Evolutionary conservation across 768 basidiomycete genomes (phyloP), one percentile per base, ranked within the genome.

Genomic region (Leucocoprinus birnbaumii): DNA sequence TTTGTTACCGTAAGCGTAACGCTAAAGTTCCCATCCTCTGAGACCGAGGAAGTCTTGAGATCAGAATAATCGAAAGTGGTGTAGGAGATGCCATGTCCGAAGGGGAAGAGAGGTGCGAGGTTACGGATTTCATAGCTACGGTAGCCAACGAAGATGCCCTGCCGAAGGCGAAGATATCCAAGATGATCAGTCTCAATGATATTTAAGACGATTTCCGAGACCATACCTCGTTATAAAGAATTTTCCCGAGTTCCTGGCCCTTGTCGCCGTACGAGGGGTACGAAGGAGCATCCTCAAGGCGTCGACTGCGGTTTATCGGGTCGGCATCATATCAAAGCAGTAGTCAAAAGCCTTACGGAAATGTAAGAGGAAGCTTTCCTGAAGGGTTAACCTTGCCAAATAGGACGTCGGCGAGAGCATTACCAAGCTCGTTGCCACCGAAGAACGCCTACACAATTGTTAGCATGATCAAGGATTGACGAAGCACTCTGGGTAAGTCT

Each of bases 341-440:
- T 31, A 31, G 31, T n/a, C n/a, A 51, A 16, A 34, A 38, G 41
- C 64, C 74, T 59, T 51, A 78, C 78, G 79, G 80, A 66, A 81
- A 81, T 16, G 78, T 80, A 42, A 82, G 66, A 21, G 83, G 72
- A 8, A 85, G 71, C 65, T 83, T 83, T 14, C 77, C 83, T 7
- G 75, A 77, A 0, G 85, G 84, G 59, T 82, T 83, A 5, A 80
- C 75, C 61, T 79, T 80, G 4, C 85, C 84, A 62, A 82, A 85
- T 3, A 85, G 59, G 2, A 85, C 74, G 62, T 84, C 82, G 0
- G 82, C 82, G 7, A 86, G 65, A 16, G 79, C 82, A 55, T 79
- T 77, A 10, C 83, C 83, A 18, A 77, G 67, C 60, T 80, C 82
- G 59, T 83, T 80, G 1, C 82, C 80, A 3, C 78, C 76, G 58